Conservation (phyloP, 2,329 filamentous ascomycete species). For the Clonostachys rosea region DNA sequence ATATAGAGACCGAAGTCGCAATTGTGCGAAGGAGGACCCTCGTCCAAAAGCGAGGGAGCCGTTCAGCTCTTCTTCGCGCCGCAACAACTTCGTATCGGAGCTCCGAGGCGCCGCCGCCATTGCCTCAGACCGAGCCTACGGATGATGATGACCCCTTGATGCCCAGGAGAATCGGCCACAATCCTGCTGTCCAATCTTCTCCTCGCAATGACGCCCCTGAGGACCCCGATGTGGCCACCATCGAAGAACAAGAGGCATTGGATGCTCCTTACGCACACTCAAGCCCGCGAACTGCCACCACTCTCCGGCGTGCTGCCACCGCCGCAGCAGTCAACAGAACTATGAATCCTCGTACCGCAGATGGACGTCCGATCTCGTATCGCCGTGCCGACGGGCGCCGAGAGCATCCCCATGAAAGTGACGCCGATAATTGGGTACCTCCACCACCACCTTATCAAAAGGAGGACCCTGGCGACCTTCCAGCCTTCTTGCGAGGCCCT, state of each 20-base stretch:
- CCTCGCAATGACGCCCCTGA: constrained; percentile 19
- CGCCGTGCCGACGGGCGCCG: constrained; percentile 64
- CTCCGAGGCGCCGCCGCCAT: constrained; percentile 16
- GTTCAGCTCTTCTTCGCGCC: constrained; percentile 42
- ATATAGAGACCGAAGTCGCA: constrained; percentile 74
- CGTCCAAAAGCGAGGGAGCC: constrained; percentile 50
- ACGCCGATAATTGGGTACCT: constrained; percentile 84
- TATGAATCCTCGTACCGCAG: constrained; percentile 53
- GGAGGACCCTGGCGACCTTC: constrained; percentile 53
- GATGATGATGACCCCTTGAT: constrained; percentile 47
- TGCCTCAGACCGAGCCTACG: constrained; percentile 16
- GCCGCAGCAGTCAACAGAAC: constrained; percentile 72
- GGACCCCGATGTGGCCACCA: constrained; percentile 37
- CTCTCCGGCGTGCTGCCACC: constrained; percentile 67
- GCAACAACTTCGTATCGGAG: constrained; percentile 29
- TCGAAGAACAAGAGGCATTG: constrained; percentile 56
- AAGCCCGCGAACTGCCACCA: constrained; percentile 65
- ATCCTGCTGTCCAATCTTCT: constrained; percentile 5
- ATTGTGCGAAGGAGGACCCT: constrained; percentile 73
- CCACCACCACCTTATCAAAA: constrained; percentile 77
- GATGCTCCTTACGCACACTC: constrained; percentile 72
- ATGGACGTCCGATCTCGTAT: constrained; percentile 53
- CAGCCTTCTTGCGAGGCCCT: constrained; percentile 49
- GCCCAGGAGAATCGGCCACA: constrained; percentile 39
- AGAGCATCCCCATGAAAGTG: constrained; percentile 79